Base-by-base conservation (phyloP, 352 stramenopile genomes). In the Phytophthora fragariae region DNA sequence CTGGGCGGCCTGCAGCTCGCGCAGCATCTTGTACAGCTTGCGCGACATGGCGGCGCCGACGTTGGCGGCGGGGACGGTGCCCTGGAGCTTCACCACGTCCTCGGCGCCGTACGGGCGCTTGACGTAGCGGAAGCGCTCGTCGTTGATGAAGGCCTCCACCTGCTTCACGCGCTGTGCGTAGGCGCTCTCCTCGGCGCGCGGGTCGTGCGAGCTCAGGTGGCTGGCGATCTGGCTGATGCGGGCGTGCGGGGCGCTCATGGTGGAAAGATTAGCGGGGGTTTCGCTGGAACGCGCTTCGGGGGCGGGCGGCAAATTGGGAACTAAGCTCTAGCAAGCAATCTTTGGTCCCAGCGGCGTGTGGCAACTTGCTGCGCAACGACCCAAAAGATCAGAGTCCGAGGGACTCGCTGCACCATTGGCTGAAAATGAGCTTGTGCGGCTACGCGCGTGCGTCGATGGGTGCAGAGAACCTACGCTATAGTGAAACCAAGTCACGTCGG, bases 21-120 rank as follows among this genome's bases (percentile, higher is more conserved):
- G 90, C 52, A 97, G 80, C 78, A 95, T 81, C 79, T 93, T 95
- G 82, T 97, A 97, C 12, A 97, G 81, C 84, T 97, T 97, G 66
- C 71, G 70, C 54, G 90, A 93, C 76, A 91, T 82, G 66, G 86
- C 77, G 11, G 65, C 73, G 68, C 86, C 72, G 37, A 77, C 74
- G 67, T 85, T 79, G 68, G 80, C 65, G 5, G 82, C 73, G 7
- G 83, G 80, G 50, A 95, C 70, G 37, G 86, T 88, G 59, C 88
- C 90, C 76, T 97, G 88, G 61, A 97, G 88, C 75, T 96, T 95
- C 63, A 95, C 90, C 27, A 97, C 90, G n/a, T 93, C 86, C 58
- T 94, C 85, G 37, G 89, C 79, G 67, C 73, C 69, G 79, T 95
- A 97, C 56, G 87, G 90, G 24, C 90, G 90, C 67, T 85, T 92